These are phyloP conservation scores for Cordyceps pruinosa DNA, from an alignment of 2,329 filamentous ascomycete species.

Conservation along the genomic window DNA sequence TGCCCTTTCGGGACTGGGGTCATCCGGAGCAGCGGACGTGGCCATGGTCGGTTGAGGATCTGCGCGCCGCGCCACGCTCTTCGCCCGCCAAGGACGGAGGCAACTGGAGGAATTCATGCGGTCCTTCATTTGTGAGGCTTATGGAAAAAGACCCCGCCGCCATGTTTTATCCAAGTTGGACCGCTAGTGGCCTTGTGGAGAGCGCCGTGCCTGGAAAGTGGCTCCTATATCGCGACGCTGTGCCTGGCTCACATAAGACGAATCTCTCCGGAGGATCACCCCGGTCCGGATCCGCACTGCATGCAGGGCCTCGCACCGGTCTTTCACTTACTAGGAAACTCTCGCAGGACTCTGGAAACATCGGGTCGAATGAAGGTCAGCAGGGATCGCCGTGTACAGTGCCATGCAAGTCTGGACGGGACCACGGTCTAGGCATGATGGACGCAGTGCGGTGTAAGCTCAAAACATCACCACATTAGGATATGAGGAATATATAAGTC, in stretches of 20 bases:
- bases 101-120: not conserved
- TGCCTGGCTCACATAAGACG: not conserved
- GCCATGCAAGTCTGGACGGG: not conserved
- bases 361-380: not conserved
- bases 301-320: not conserved
- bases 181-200: not conserved
- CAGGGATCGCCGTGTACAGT: not conserved
- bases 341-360: not conserved
- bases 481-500: not conserved
- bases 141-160: not conserved
- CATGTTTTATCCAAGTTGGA: not conserved
- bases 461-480: not conserved
- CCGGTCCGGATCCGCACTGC: not conserved
- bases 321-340: not conserved
- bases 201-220: not conserved
- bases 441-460: not conserved
- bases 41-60: not conserved
- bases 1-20: not conserved
- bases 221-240: not conserved
- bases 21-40: no score
- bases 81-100: not conserved
- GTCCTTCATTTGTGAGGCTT: not conserved
- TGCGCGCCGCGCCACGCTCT: not conserved
- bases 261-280: not conserved
- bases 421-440: not conserved